Percentiles rank a stretch among this genome's conserved stretches.
Conservation (phyloP, 75 land plant genomes). For the Picea sitchensis region DNA sequence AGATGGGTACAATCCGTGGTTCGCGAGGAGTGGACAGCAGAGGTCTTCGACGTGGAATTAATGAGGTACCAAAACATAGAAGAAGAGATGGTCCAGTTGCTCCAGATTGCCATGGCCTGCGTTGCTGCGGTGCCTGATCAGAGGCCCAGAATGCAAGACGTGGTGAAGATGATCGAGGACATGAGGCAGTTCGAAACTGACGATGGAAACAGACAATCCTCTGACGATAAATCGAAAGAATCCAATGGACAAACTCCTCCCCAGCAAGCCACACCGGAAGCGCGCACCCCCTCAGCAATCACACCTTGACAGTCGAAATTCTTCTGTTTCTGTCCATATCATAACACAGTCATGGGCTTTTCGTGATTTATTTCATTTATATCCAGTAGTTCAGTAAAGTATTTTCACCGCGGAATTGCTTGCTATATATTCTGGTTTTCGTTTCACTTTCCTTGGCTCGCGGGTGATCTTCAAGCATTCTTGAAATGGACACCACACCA, state of each 20-base stretch:
- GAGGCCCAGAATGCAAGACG: constrained; percentile 58
- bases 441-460: not conserved
- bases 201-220: constrained; percentile 42
- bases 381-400: not conserved
- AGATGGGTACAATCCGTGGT: constrained; percentile 53
- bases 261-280: constrained; percentile 14
- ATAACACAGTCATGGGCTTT: too few relatives aligned
- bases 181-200: constrained; percentile 46
- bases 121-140: constrained; percentile 64
- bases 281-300: constrained; percentile 18
- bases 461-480: constrained; percentile 11
- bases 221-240: constrained; percentile 50
- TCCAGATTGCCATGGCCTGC: constrained; percentile 79
- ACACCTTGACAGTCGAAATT: constrained; percentile 23
- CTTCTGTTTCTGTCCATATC: not conserved
- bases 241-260: constrained; percentile 54
- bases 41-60: constrained; percentile 57
- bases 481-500: not conserved
- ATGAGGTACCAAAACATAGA: constrained; percentile 40
- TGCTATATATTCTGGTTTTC: not conserved
- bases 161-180: constrained; percentile 61
- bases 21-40: constrained; percentile 62
- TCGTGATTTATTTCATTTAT: constrained; percentile 3
- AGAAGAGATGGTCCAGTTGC: constrained; percentile 82
- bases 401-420: constrained; percentile 4